Conservation (phyloP, 129 eudicot genomes). For the Ambrosia artemisiifolia region DNA sequence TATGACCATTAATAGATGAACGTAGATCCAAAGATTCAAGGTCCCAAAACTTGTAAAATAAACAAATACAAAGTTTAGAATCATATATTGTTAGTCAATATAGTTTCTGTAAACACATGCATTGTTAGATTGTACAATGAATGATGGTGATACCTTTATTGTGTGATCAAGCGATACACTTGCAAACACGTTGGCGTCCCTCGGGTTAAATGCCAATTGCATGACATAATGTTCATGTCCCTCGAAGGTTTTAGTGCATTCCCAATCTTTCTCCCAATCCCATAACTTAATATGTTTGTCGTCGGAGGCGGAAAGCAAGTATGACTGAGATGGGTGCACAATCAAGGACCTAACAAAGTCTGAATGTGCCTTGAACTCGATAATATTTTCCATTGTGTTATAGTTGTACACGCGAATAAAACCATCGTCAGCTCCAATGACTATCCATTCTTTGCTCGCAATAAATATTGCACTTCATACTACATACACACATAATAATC, state of each 20-base stretch:
- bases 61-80: slow-evolving; percentile 1
- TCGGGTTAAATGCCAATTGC: slow-evolving; percentile 53
- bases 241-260: slow-evolving; percentile 50
- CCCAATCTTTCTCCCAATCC: slow-evolving; percentile 63
- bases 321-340: slow-evolving; percentile 45
- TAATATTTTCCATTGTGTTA: slow-evolving; percentile 37
- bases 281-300: slow-evolving; percentile 52
- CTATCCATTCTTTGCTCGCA: slow-evolving; percentile 48
- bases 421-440: slow-evolving; percentile 50
- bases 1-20: slow-evolving; percentile 67
- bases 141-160: slow-evolving; percentile 43
- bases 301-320: slow-evolving; percentile 51
- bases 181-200: slow-evolving; percentile 28
- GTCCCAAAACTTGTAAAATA: slow-evolving; percentile 67
- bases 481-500: slow-evolving; percentile 9
- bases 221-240: slow-evolving; percentile 54
- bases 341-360: slow-evolving; percentile 17
- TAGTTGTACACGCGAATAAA: slow-evolving; percentile 52
- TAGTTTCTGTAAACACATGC: neutral
- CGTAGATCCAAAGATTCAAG: slow-evolving; percentile 70
- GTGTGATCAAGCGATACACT: slow-evolving; percentile 47
- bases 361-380: slow-evolving; percentile 23
- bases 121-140: neutral
- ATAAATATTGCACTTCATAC: slow-evolving; percentile 45
- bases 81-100: neutral